phyloP scores from a whole-genome alignment of 2,329 filamentous ascomycete genomes.

The Knufia petricola region DNA sequence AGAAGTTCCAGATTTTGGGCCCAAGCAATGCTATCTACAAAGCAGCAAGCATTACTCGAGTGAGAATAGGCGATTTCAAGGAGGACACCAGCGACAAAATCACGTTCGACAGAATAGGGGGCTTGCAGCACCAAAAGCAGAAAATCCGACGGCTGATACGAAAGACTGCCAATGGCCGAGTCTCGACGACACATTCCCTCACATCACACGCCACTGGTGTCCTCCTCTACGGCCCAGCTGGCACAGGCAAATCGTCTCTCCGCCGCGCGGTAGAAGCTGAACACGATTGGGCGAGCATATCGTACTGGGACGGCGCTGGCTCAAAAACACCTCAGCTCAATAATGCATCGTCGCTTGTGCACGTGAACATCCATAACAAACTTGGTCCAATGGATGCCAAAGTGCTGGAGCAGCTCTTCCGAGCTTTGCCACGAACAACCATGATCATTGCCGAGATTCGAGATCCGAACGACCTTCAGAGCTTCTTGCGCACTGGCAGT shows the following conservation, averaged over 20 bases:
- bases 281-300: constrained; percentile 61
- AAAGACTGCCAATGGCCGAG: constrained; percentile 9
- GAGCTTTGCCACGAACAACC: constrained; percentile 41
- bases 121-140: constrained; percentile 13
- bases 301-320: constrained; percentile 31
- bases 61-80: constrained; percentile 7
- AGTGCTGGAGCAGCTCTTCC: constrained; percentile 28
- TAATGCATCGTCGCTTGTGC: constrained; percentile 20
- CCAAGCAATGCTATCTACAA: constrained; percentile 1
- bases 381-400: not conserved
- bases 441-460: constrained; percentile 68
- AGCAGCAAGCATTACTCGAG: not conserved
- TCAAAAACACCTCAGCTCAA: constrained; percentile 40
- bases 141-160: constrained; percentile 15
- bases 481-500: constrained; percentile 54
- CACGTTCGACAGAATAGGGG: constrained; percentile 13
- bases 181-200: constrained; percentile 13
- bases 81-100: not conserved
- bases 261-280: constrained; percentile 54
- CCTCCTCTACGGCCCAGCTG: constrained; percentile 69
- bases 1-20: constrained; percentile 20
- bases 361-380: constrained; percentile 8
- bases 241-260: constrained; percentile 75
- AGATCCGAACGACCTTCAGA: constrained; percentile 62
- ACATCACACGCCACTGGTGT: constrained; percentile 44